Evolutionary conservation across 202 grass and related monocot genomes (phyloP).

Genomic region (Setaria italica): DNA sequence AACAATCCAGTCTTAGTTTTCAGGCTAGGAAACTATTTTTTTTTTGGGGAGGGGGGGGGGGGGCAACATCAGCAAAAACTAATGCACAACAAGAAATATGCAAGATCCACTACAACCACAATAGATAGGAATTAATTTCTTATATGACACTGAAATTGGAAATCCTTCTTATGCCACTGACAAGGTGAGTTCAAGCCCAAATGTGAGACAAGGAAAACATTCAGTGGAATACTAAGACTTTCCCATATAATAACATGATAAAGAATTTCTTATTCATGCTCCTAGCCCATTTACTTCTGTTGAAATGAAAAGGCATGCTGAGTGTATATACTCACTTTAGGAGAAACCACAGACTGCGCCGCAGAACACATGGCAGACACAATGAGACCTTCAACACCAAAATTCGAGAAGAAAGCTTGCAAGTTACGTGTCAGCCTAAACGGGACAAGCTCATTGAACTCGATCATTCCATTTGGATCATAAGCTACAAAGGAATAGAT

Average conservation of each 20-base stretch:
- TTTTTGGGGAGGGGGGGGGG: no score
- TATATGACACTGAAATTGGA: not conserved
- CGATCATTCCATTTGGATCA: conserved; percentile 95
- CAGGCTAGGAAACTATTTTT: conserved; percentile 15
- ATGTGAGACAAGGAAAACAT: not conserved
- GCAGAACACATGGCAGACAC: conserved; percentile 97
- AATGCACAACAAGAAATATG: not conserved
- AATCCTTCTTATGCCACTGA: not conserved
- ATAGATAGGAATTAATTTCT: conserved; percentile 3
- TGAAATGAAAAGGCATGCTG: conserved; percentile 29
- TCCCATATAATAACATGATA: not conserved
- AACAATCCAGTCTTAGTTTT: conserved; percentile 30
- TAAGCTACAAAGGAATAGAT: conserved; percentile 71
- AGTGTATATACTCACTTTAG: conserved; percentile 70
- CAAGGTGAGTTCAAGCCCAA: not conserved
- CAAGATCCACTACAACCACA: conserved; percentile 11
- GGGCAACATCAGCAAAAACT: not conserved
- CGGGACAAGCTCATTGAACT: conserved; percentile 95
- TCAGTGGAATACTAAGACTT: not conserved
- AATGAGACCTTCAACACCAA: conserved; percentile 96
- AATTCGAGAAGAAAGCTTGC: conserved; percentile 98
- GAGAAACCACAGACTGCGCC: conserved; percentile 91
- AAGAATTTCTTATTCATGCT: conserved; percentile 21
- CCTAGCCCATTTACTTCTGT: conserved; percentile 10
- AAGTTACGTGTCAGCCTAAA: conserved; percentile 97